Base-by-base conservation (phyloP, 148 eudicot species). In the Pharnaceum exiguum region DNA sequence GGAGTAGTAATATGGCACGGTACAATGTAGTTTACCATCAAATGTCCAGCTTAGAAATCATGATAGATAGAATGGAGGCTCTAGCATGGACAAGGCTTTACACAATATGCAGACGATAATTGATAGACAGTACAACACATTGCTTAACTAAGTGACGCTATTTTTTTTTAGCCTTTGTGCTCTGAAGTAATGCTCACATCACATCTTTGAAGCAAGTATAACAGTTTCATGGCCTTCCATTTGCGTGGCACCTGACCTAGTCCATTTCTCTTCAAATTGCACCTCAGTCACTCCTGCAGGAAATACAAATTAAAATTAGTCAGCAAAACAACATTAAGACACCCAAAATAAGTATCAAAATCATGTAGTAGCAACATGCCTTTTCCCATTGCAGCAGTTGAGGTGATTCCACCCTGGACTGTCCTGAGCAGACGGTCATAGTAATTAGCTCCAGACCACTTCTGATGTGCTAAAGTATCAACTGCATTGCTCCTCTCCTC, bases 351-450 rank as follows among this genome's bases (percentile, higher is more conserved):
- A n/a, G n/a, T n/a, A n/a, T n/a, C n/a, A n/a, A n/a, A n/a, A n/a
- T n/a, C n/a, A n/a, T n/a, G n/a, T n/a, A n/a, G n/a, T n/a, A n/a
- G n/a, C n/a, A n/a, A n/a, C n/a, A 30, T 75, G 49, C 93, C 93
- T 82, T 82, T 85, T 35, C 88, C 93, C 93, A 85, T 85, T 24
- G 93, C 93, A 55, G 88, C 93, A 61, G 93, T 85, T 2, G 93
- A 85, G 55, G 85, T 85, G 53, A 85, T 85, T 17, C 93, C 93
- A 1, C 93, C 93, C 61, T 85, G 93, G 44, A 85, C 93, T 38
- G 93, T 85, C 76, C 79, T 77, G 0, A 85, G 83, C 17, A 85
- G 81, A 50, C 83, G 75, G 15, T 85, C 93, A 45, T 85, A 82
- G 79, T 82, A 85, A 71, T 82, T 85, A 7, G 93, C 93, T 28